A percentile compares a stretch with the other conserved stretches of the same genome.
These are phyloP conservation scores for Diaporthe ampelina DNA, from an alignment of 2,329 filamentous ascomycete genomes.

Conservation along the genomic window DNA sequence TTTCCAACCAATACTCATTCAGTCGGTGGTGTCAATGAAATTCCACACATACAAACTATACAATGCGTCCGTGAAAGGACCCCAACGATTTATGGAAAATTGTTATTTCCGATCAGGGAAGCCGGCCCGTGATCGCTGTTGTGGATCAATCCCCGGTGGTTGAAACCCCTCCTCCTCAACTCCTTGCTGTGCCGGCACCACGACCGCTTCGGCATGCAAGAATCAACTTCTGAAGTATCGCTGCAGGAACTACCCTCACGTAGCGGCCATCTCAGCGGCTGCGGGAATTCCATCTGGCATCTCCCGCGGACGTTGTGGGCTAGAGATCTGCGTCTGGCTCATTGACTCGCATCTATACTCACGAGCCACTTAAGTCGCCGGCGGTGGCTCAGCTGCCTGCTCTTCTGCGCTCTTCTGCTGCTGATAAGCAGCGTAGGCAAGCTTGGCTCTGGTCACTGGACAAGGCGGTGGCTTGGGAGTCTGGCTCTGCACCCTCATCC, in stretches of 20 bases:
- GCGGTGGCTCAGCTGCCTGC: not conserved
- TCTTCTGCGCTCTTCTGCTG: not conserved
- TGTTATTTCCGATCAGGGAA: no score
- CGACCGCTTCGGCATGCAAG: not conserved
- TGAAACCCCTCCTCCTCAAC: no score
- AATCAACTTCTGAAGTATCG: not conserved
- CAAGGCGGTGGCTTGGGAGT: not conserved
- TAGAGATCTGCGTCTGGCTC: not conserved
- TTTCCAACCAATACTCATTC: not conserved
- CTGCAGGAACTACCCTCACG: not conserved
- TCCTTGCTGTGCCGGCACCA: not conserved
- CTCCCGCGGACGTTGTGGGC: not conserved
- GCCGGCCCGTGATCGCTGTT: no score
- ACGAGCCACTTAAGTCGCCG: not conserved
- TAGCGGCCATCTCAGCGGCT: constrained; percentile 35
- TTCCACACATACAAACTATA: not conserved
- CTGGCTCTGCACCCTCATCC: not conserved
- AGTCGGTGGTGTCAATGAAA: not conserved
- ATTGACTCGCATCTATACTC: not conserved
- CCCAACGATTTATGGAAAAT: no score
- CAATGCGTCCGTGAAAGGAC: no score
- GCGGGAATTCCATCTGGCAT: constrained; percentile 27
- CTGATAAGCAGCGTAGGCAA: not conserved
- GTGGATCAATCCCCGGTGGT: no score
- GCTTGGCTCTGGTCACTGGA: not conserved